Evolutionary conservation across 148 eudicot species (phyloP).

Genomic region (Rhododendron williamsianum): DNA sequence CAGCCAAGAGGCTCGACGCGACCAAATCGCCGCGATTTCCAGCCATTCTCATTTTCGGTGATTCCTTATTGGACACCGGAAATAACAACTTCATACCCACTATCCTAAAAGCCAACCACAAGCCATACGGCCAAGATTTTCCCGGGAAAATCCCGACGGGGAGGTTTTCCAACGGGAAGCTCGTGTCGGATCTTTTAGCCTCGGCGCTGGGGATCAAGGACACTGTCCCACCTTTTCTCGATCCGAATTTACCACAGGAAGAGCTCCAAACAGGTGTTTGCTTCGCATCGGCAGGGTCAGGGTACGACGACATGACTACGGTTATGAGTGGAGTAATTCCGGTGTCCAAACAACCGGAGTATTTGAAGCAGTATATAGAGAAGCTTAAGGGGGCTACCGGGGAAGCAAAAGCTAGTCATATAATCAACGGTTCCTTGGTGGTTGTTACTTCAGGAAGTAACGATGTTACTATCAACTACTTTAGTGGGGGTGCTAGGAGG

Average conservation of each 20-base stretch:
- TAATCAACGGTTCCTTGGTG: slow-evolving; percentile 17
- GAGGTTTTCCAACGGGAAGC: slow-evolving; percentile 47
- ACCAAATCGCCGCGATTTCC: slow-evolving; percentile 19
- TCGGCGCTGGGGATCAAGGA: slow-evolving; percentile 35
- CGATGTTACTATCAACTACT: slow-evolving; percentile 31
- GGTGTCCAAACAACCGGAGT: slow-evolving; percentile 28
- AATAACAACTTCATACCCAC: slow-evolving; percentile 39
- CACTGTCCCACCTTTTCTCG: slow-evolving; percentile 31
- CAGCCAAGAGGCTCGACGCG: background rate
- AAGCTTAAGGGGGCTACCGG: slow-evolving; percentile 28
- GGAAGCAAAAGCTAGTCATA: slow-evolving; percentile 8
- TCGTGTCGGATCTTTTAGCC: slow-evolving; percentile 40
- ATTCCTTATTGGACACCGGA: slow-evolving; percentile 48
- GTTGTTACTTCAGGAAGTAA: slow-evolving; percentile 31
- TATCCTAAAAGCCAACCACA: slow-evolving; percentile 33
- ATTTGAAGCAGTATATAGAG: slow-evolving; percentile 26
- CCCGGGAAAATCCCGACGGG: slow-evolving; percentile 39
- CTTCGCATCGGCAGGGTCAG: slow-evolving; percentile 54
- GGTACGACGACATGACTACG: slow-evolving; percentile 30
- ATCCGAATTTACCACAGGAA: slow-evolving; percentile 20
- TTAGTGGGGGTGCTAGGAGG: slow-evolving; percentile 22
- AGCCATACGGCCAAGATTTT: slow-evolving; percentile 45
- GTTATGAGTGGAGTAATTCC: slow-evolving; percentile 18
- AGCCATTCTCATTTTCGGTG: slow-evolving; percentile 48
- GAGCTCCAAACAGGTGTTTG: slow-evolving; percentile 39